Base-by-base conservation (phyloP, 192 early-diverging fungal genomes). In the Irineochytrium annulatum region DNA sequence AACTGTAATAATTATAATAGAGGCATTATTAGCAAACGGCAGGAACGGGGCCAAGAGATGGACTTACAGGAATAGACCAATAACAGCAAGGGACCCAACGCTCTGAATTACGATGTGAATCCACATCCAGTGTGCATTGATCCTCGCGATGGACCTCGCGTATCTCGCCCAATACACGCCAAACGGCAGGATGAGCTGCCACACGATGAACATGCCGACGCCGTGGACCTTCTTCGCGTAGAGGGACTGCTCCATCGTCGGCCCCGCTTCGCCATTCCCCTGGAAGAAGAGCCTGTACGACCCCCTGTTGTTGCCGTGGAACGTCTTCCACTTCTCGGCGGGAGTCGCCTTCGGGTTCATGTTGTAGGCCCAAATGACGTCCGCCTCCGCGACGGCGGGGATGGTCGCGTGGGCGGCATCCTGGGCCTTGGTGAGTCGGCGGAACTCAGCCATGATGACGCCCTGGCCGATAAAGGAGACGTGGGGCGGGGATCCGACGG, bases 341-440 rank as follows among this genome's bases (percentile, higher is more conserved):
- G 0, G 30, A 28, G 22, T 8, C 37, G 58, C 34, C n/a, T 58
- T 44, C 16, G 60, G 45, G 13, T 26, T 17, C 8, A 64, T 65
- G 58, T 72, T 72, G 61, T 71, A 76, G 3, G 69, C 67, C 69
- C 70, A 76, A 8, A 76, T 33, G 41, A 76, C 28, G 41, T 34
- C 11, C 8, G 43, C 58, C n/a, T 29, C 1, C 17, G 26, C 31
- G 43, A 30, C 34, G 2, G 54, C n/a, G 33, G 62, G 24, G 19
- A 68, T 14, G 60, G 19, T 20, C 2, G 3, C 49, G 58, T 68
- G 69, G 26, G 37, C 22, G 49, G 45, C 44, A 46, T 72, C 69
- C n/a, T 31, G 43, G 16, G 74, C 65, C 5, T 20, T 27, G 16
- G 59, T 60, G 3, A 2, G 17, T 11, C 68, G 56, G n/a, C 24